Evolutionary conservation across 768 basidiomycete species (phyloP).

Genomic region (Boletus eberwhitei): DNA sequence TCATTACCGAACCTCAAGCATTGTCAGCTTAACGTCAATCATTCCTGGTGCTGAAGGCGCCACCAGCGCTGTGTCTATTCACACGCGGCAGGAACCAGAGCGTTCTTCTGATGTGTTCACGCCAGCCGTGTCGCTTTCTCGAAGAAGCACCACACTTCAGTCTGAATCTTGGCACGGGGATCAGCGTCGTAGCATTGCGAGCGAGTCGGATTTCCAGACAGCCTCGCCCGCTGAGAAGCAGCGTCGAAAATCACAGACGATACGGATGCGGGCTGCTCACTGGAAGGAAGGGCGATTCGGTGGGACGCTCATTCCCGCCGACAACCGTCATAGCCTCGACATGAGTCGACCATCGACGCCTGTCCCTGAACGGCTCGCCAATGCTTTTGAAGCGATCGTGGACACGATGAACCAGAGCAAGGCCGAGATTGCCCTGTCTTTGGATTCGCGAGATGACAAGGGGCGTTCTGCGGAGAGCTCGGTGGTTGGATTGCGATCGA

Average conservation of each 20-base stretch:
- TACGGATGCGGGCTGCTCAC: constrained; percentile 54
- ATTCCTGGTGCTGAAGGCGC: constrained; percentile 25
- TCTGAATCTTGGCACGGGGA: constrained; percentile 13
- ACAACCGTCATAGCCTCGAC: constrained; percentile 13
- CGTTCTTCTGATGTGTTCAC: not conserved
- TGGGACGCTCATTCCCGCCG: constrained; percentile 30
- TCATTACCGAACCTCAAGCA: constrained; percentile 53
- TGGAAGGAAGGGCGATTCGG: constrained; percentile 59
- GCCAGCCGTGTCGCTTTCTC: constrained; percentile 4
- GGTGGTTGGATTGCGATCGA: not conserved
- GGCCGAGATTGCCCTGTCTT: constrained; percentile 8
- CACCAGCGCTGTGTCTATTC: not conserved
- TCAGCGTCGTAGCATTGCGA: not conserved
- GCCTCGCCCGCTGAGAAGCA: constrained; percentile 25
- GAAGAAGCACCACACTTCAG: constrained; percentile 1
- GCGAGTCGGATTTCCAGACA: constrained; percentile 29
- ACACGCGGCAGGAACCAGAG: not conserved
- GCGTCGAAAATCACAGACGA: constrained; percentile 44
- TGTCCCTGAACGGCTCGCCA: constrained; percentile 40
- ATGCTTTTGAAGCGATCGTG: constrained; percentile 45
- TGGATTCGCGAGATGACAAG: constrained; percentile 8
- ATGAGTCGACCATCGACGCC: constrained; percentile 30
- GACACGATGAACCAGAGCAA: constrained; percentile 35
- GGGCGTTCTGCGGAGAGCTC: constrained; percentile 1
- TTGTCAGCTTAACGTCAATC: constrained; percentile 47